Base-by-base conservation (phyloP, 495 filamentous ascomycete species). In the Penicillium longicatenatum region DNA sequence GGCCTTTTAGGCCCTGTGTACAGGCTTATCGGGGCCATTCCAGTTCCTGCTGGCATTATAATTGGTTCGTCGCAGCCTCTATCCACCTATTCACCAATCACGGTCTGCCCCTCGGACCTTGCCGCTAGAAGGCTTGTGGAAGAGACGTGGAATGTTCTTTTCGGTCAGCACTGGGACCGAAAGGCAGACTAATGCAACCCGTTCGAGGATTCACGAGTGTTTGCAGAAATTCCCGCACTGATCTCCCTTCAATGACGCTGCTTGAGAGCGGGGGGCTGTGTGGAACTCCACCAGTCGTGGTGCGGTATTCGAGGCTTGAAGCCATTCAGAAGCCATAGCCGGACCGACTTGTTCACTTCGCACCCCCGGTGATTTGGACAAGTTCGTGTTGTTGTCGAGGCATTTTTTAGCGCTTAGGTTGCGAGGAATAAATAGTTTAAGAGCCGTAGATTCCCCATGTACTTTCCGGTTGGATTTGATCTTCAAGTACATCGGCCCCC, bases 141-240 rank as follows among this genome's bases (percentile, higher is more conserved):
- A 67, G 19, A 22, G 59, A 56, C 57, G 30, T 47, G 33, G 55
- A 45, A 55, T 7, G 33, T 30, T 29, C 33, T 35, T 54, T 42
- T 43, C 42, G 41, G 55, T 55, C 58, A 59, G 59, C 58, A 52
- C 29, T 52, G 45, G 52, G 33, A 19, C n/a, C 46, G 14, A 42
- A 44, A 26, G n/a, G 6, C 30, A 29, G 46, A 44, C 61, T 64
- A 64, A 50, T 64, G 57, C 57, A 58, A 7, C 37, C n/a, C 12
- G 17, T 45, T 35, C 47, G 49, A 61, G 55, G 58, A 66, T 64
- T 61, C 61, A 41, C 33, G 47, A 54, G 49, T 53, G 50, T 52
- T 58, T 61, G 58, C 62, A 65, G 62, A 49, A 64, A 66, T 63
- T 59, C 60, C 60, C 63, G 65, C 65, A 43, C 17, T 55, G 43